These are phyloP conservation scores for Cryptosporidium ryanae DNA, from an alignment of 169 alveolate genomes.

Conservation along the genomic window DNA sequence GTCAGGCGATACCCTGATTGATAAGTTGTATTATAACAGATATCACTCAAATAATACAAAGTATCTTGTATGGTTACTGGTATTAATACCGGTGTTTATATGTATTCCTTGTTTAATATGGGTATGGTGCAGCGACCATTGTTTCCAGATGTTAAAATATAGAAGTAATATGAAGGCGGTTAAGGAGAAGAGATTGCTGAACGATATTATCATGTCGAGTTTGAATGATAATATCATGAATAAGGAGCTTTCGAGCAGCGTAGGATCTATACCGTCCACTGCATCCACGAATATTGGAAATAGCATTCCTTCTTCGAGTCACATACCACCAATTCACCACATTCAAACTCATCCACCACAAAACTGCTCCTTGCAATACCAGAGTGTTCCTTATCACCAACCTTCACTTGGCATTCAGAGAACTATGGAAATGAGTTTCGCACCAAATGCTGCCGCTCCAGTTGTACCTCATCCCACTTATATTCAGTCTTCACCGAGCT, in stretches of 20 bases:
- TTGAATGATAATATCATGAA: slow-evolving; percentile 23
- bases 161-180: slow-evolving; percentile 21
- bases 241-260: background rate
- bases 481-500: slow-evolving; percentile 31
- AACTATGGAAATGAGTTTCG: background rate
- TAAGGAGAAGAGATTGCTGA: slow-evolving; percentile 43
- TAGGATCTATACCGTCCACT: background rate
- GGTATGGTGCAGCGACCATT: slow-evolving; percentile 75
- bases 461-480: slow-evolving; percentile 2
- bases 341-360: background rate
- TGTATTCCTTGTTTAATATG: slow-evolving; percentile 70
- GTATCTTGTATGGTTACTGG: slow-evolving; percentile 64
- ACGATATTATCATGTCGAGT: slow-evolving; percentile 35
- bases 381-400: background rate
- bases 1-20: slow-evolving; percentile 8
- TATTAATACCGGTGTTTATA: slow-evolving; percentile 57
- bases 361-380: background rate
- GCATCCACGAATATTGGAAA: slow-evolving; percentile 1
- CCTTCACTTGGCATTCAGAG: background rate
- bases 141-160: slow-evolving; percentile 48
- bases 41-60: slow-evolving; percentile 59
- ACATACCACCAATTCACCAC: background rate
- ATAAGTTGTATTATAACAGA: slow-evolving; percentile 52
- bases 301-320: background rate
- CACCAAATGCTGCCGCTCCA: background rate